A percentile compares a stretch with the other conserved stretches of the same genome.
These are phyloP conservation scores for Tolypocladium tropicale DNA, from an alignment of 2,329 filamentous ascomycete species.

Conservation along the genomic window DNA sequence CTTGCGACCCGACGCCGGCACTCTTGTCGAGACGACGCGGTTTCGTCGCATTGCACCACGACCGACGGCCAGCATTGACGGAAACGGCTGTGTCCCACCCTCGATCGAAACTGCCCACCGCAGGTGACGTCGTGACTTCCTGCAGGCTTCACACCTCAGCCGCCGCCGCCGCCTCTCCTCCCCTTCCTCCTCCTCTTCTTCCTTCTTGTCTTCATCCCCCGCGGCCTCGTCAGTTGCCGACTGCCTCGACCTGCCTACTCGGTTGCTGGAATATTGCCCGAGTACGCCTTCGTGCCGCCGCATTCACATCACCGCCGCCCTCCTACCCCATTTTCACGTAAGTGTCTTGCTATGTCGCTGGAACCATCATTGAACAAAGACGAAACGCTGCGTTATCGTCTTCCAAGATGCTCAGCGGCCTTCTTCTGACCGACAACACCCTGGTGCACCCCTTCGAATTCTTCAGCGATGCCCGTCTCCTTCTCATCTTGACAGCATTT, in stretches of 20 bases:
- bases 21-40: not conserved
- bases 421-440: not conserved
- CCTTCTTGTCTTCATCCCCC: not conserved
- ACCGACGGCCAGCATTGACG: not conserved
- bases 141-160: not conserved
- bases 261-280: slow-evolving; percentile 31
- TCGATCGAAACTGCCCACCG: not conserved
- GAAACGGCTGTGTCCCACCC: not conserved
- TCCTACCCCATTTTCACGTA: slow-evolving; percentile 1
- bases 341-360: slow-evolving; percentile 1
- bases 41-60: not conserved
- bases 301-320: not conserved
- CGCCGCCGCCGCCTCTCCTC: not conserved
- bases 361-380: not conserved
- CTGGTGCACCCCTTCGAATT: not conserved
- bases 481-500: not conserved
- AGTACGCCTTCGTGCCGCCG: slow-evolving; percentile 9
- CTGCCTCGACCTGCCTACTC: slow-evolving; percentile 8
- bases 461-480: not conserved
- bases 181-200: not conserved
- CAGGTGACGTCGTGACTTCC: not conserved
- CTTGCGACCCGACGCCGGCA: not conserved
- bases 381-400: not conserved
- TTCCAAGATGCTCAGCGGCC: not conserved
- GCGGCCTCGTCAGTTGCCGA: not conserved